A percentile compares a stretch with the other conserved stretches of the same genome.
phyloP scores from a whole-genome alignment of 371 early-diverging fungal genomes.

The Mucor mucedo region DNA sequence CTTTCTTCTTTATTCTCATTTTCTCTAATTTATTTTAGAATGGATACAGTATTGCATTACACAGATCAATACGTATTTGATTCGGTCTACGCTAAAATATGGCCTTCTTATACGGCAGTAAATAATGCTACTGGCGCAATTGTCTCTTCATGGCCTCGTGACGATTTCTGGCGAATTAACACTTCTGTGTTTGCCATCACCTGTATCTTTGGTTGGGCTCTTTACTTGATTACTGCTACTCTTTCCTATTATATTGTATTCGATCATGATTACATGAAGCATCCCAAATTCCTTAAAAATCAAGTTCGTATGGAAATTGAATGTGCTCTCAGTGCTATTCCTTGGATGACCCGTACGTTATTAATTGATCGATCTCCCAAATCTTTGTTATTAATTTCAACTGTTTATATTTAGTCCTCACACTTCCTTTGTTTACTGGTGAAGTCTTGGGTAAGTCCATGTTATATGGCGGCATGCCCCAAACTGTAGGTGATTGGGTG shows the following conservation, averaged over 20 bases:
- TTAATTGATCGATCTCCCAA: neutral
- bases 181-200: slow-evolving; percentile 74
- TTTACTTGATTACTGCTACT: slow-evolving; percentile 80
- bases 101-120: slow-evolving; percentile 23
- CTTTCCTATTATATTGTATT: slow-evolving; percentile 84
- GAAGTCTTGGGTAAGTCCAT: slow-evolving; percentile 88
- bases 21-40: slow-evolving; percentile 30
- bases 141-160: slow-evolving; percentile 55
- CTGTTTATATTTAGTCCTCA: slow-evolving; percentile 55
- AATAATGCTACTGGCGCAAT: slow-evolving; percentile 36
- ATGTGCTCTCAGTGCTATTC: slow-evolving; percentile 79
- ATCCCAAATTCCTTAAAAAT: slow-evolving; percentile 90
- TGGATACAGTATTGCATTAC: slow-evolving; percentile 77
- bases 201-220: slow-evolving; percentile 71
- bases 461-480: slow-evolving; percentile 65
- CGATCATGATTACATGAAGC: slow-evolving; percentile 86
- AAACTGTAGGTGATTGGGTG: slow-evolving; percentile 50
- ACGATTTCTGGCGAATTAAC: slow-evolving; percentile 71
- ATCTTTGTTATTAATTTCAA: neutral
- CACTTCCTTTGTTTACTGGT: slow-evolving; percentile 88
- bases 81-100: slow-evolving; percentile 50
- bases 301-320: slow-evolving; percentile 87
- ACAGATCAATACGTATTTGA: slow-evolving; percentile 68
- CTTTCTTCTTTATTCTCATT: neutral
- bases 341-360: slow-evolving; percentile 66